Base-by-base conservation (phyloP, 306 rosid genomes). In the Dalbergia cochinchinensis region DNA sequence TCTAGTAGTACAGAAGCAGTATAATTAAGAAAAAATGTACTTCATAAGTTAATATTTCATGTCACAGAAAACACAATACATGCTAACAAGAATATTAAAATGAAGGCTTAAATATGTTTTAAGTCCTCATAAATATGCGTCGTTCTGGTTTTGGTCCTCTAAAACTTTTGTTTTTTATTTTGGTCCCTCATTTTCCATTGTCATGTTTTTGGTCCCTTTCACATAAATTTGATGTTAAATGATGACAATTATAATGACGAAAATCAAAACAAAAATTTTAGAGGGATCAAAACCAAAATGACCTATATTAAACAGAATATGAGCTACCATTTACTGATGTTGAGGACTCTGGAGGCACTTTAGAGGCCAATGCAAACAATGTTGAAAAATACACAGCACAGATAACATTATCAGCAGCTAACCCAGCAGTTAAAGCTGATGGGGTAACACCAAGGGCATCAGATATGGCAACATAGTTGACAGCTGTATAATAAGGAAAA, bases 351-450 rank as follows among this genome's bases (percentile, higher is more conserved):
- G 91, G 82, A 82, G 96, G 97, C 20, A 91, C 89, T 84, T 71
- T 87, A 74, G 94, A 89, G 58, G 88, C 91, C 53, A 93, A 66
- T 6, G 86, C 89, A 66, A 93, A 91, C 86, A 93, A 82, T 50
- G 90, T 85, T 14, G 91, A 73, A 83, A 91, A 93, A 76, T 89
- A 93, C 60, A 89, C 77, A 20, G 96, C 92, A 85, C 94, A 89
- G 37, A 93, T 89, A 67, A 93, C 96, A 80, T 93, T 93, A 78
- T 93, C 97, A 31, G 97, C 96, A 10, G 97, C 92, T 81, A 93
- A 83, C 64, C 92, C 90, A 33, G 96, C 96, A 9, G 92, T 86
- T 69, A 89, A 78, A 76, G 85, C 80, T 58, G 96, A 92, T 3
- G 91, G 85, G n/a, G 88, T 72, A 42, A 89, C 68, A 19, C 83